Conservation (phyloP, 129 eudicot species). For the Artemisia annua region DNA sequence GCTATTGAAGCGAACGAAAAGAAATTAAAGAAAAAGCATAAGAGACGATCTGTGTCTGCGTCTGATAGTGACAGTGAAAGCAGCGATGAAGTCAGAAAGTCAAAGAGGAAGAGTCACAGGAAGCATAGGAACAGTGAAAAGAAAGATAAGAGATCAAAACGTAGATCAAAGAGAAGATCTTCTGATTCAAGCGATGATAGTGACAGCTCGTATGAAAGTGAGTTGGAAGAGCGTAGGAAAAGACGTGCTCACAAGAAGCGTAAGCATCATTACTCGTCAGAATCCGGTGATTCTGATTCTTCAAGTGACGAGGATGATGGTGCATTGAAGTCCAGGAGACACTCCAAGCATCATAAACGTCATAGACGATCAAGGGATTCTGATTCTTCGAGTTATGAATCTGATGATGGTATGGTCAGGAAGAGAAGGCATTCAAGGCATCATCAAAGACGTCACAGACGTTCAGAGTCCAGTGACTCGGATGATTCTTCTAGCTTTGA, state of each 20-base stretch:
- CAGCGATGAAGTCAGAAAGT: slow-evolving; percentile 43
- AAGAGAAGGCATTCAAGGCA: slow-evolving; percentile 42
- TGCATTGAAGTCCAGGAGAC: slow-evolving; percentile 34
- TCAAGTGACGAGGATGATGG: slow-evolving; percentile 40
- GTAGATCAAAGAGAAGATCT: slow-evolving; percentile 53
- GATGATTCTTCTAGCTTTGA: slow-evolving; percentile 60
- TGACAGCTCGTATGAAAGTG: slow-evolving; percentile 44
- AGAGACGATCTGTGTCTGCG: slow-evolving; percentile 62
- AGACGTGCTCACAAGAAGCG: slow-evolving; percentile 51
- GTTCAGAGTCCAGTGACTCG: slow-evolving; percentile 34
- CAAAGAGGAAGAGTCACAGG: slow-evolving; percentile 55
- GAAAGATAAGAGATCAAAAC: slow-evolving; percentile 58
- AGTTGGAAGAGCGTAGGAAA: slow-evolving; percentile 40
- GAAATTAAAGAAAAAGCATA: slow-evolving; percentile 62
- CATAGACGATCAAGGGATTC: slow-evolving; percentile 43
- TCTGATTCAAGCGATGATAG: slow-evolving; percentile 48
- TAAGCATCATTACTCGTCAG: slow-evolving; percentile 38
- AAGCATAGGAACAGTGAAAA: slow-evolving; percentile 58
- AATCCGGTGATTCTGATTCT: slow-evolving; percentile 31
- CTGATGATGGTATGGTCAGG: slow-evolving; percentile 29
- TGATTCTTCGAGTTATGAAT: slow-evolving; percentile 47
- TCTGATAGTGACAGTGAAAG: slow-evolving; percentile 56
- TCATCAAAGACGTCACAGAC: slow-evolving; percentile 41
- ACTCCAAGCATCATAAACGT: slow-evolving; percentile 41
- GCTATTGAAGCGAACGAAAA: slow-evolving; percentile 82